Conservation (phyloP, 352 stramenopile genomes). For the Pythium vanterpoolii region DNA sequence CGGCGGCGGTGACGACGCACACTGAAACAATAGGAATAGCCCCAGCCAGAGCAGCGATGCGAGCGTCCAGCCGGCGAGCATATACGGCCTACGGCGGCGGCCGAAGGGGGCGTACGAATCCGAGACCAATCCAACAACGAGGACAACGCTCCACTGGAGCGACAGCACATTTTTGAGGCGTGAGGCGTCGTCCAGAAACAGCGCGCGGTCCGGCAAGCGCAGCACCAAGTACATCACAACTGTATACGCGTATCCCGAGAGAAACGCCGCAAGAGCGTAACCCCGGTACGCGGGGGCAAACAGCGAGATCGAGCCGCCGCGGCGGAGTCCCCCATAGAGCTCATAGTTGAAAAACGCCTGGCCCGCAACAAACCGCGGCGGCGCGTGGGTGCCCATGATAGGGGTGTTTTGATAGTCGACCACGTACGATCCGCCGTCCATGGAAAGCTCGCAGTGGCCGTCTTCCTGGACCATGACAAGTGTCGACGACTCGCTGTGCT, state of each 20-base stretch:
- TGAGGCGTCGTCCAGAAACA: constrained; percentile 14
- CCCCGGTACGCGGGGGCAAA: constrained; percentile 13
- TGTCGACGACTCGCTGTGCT: neutral
- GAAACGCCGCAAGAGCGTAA: constrained; percentile 27
- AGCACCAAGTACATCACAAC: constrained; percentile 25
- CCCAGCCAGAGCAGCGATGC: constrained; percentile 23
- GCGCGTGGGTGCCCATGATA: constrained; percentile 7
- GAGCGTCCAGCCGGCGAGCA: constrained; percentile 49
- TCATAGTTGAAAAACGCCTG: constrained; percentile 34
- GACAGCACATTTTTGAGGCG: constrained; percentile 24
- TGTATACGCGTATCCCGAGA: constrained; percentile 28
- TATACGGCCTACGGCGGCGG: constrained; percentile 64
- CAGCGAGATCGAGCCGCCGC: constrained; percentile 21
- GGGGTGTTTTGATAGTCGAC: constrained; percentile 21
- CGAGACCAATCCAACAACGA: constrained; percentile 30
- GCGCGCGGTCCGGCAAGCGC: constrained; percentile 1
- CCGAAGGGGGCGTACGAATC: constrained; percentile 28
- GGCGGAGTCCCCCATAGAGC: constrained; percentile 24
- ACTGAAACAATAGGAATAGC: constrained; percentile 31
- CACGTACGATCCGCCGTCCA: constrained; percentile 10
- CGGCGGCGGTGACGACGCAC: constrained; percentile 6
- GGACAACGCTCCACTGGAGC: constrained; percentile 32
- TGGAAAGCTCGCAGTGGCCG: constrained; percentile 18
- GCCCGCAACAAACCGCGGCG: constrained; percentile 24
- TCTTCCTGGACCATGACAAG: constrained; percentile 21